Base-by-base conservation (phyloP, 768 basidiomycete genomes). In the Pleurotus cornucopiae region DNA sequence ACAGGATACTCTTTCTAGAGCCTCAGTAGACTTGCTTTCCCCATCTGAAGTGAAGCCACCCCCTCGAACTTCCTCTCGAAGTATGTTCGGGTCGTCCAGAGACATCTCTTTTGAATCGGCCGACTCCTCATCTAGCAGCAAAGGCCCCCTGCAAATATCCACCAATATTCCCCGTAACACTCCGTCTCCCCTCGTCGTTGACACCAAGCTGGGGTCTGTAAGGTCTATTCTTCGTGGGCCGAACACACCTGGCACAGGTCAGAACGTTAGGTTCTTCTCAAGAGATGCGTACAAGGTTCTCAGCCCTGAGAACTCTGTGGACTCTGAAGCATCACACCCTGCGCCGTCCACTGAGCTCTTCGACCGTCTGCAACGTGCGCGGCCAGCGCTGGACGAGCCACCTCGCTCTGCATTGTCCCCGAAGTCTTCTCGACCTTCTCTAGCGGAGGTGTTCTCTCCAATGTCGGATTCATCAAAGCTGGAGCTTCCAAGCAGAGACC, bases 251-350 rank as follows among this genome's bases (percentile, higher is more conserved):
- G 87, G 84, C 3, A 88, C 86, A 9, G 88, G 88, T n/a, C 84
- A 85, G 65, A 89, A 83, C 58, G 88, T 90, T 41, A 83, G 88
- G 5, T 89, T 90, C 71, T 88, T 89, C 67, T 82, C 87, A 23
- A 77, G 83, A 23, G 83, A 88, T 53, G 84, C 82, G 11, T 85
- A 80, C 71, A 84, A 78, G 59, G 72, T 80, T 20, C 81, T 86
- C 62, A 87, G 77, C 48, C 84, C 86, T n/a, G 84, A 89, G 44
- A 70, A 76, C 18, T 86, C 85, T 14, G 67, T 72, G 43, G 76
- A 78, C 23, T 60, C 62, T 2, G 76, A 76, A n/a, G 66, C 70
- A 5, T 63, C 69, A 12, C 55, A 64, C n/a, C 67, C 63, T n/a
- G 62, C 65, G n/a, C 62, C 63, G 39, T 60, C 64, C 6, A 61